Evolutionary conservation across 2,329 filamentous ascomycete genomes (phyloP), one percentile per base, ranked within the genome.

Genomic region (Lasiodiplodia sp.): DNA sequence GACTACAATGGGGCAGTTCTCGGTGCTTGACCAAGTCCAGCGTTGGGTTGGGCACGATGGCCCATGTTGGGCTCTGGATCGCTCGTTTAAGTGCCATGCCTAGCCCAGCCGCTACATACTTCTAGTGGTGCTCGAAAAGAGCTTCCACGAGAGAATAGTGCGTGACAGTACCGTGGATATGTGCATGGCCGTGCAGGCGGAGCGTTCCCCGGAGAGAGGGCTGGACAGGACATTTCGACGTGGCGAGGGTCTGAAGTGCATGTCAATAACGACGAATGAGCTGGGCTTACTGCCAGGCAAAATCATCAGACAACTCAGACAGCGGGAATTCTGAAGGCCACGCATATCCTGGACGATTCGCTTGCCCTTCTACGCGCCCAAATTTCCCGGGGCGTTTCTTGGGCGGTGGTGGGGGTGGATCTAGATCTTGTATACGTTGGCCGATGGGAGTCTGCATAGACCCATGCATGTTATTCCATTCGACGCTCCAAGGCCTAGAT

Each of bases 401-500:
- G n/a, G n/a, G n/a, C 44, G 44, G 8, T 18, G 7, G 44, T n/a
- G 14, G n/a, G 23, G 58, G 7, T 47, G 16, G 3, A 56, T 10
- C 25, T 51, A 25, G 25, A 49, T 25, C n/a, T 38, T 63, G 16
- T 21, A 21, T 21, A 3, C 21, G 23, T 21, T 25, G 25, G 4
- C 14, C 18, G 25, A 18, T 63, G 28, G 44, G 58, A 34, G 47
- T 51, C 40, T 49, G 58, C 28, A 51, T 31, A 28, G 23, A 28
- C 40, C 58, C 44, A n/a, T 28, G 57, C 25, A 23, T 63, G 34
- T 18, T 23, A 34, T 44, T 37, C 40, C 58, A 63, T 23, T 63
- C 58, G 12, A 23, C 23, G 23, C 23, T 51, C 58, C 40, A 28
- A 34, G 58, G 16, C 58, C 58, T n/a, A 44, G 58, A n/a, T 63